phyloP scores from a whole-genome alignment of 2,329 filamentous ascomycete species.

The Verticillium tricorpus region DNA sequence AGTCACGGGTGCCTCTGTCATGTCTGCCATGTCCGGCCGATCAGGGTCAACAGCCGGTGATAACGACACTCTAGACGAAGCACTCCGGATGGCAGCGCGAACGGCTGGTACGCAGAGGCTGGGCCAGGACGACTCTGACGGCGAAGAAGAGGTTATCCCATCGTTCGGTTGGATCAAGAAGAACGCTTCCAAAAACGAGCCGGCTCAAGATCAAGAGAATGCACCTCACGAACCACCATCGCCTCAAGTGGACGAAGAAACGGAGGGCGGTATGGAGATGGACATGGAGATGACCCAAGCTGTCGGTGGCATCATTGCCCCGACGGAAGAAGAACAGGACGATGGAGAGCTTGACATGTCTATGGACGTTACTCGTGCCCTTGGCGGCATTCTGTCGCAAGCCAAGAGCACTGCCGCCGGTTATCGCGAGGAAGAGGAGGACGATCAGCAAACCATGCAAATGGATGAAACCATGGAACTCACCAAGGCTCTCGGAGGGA shows the following conservation, averaged over 20 bases:
- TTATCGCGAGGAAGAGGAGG: not conserved
- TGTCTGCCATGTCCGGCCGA: conserved; percentile 58
- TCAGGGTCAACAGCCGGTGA: conserved; percentile 49
- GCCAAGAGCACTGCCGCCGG: not conserved
- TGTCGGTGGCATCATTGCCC: conserved; percentile 49
- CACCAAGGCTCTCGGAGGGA: conserved; percentile 72
- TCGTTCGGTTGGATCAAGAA: conserved; percentile 73
- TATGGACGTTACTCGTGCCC: conserved; percentile 86
- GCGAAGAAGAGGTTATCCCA: conserved; percentile 66
- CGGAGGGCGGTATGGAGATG: conserved; percentile 39
- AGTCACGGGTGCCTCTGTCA: conserved; percentile 63
- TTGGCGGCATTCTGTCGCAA: conserved; percentile 69
- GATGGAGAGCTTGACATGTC: conserved; percentile 67
- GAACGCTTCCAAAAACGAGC: conserved; percentile 9
- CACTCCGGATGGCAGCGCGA: conserved; percentile 68
- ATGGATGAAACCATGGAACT: conserved; percentile 78
- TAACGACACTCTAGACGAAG: conserved; percentile 70
- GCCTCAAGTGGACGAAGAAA: conserved; percentile 15
- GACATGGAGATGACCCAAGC: conserved; percentile 54
- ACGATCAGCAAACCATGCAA: not conserved
- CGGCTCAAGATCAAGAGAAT: conserved; percentile 7
- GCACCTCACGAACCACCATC: not conserved
- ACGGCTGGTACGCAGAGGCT: conserved; percentile 70
- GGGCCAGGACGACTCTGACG: conserved; percentile 41
- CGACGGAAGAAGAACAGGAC: conserved; percentile 54